A percentile compares a stretch with the other conserved stretches of the same genome.
Evolutionary conservation across 495 filamentous ascomycete species (phyloP).

Genomic region (Aspergillus asperescens): DNA sequence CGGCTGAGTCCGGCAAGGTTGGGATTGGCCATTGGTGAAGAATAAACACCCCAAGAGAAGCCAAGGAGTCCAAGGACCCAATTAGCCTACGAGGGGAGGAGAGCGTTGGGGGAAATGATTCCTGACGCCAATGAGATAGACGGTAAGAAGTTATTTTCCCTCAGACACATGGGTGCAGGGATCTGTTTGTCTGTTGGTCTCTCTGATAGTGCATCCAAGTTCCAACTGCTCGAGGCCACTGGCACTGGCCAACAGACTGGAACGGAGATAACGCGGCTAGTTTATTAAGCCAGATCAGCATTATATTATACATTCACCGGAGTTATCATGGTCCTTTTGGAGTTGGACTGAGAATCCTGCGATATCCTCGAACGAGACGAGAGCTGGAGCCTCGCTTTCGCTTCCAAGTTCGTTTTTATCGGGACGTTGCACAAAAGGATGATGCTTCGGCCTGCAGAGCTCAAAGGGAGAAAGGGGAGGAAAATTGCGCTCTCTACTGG

Average conservation of each 20-base stretch:
- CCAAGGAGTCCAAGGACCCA: too few relatives aligned
- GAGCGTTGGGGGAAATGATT: neutral
- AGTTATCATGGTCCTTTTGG: too few relatives aligned
- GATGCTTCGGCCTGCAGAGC: neutral
- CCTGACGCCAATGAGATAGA: neutral
- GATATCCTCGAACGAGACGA: too few relatives aligned
- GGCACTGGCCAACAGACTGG: neutral
- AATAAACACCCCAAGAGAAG: too few relatives aligned
- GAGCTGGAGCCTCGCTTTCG: too few relatives aligned
- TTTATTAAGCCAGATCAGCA: too few relatives aligned
- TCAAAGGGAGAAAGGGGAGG: neutral
- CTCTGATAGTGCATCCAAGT: too few relatives aligned
- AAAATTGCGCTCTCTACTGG: conserved; percentile 6
- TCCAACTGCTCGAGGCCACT: too few relatives aligned
- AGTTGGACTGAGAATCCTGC: conserved; percentile 9
- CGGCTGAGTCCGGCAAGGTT: neutral
- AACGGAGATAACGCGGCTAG: conserved; percentile 1
- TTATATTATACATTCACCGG: neutral
- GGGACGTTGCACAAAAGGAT: neutral
- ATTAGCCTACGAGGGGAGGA: neutral
- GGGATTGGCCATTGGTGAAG: neutral
- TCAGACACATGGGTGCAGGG: conserved; percentile 13
- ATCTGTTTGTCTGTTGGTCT: neutral
- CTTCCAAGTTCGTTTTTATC: too few relatives aligned
- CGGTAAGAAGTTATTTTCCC: neutral